These are phyloP conservation scores for Fusarium napiforme DNA, from an alignment of 2,329 filamentous ascomycete genomes.

Conservation along the genomic window DNA sequence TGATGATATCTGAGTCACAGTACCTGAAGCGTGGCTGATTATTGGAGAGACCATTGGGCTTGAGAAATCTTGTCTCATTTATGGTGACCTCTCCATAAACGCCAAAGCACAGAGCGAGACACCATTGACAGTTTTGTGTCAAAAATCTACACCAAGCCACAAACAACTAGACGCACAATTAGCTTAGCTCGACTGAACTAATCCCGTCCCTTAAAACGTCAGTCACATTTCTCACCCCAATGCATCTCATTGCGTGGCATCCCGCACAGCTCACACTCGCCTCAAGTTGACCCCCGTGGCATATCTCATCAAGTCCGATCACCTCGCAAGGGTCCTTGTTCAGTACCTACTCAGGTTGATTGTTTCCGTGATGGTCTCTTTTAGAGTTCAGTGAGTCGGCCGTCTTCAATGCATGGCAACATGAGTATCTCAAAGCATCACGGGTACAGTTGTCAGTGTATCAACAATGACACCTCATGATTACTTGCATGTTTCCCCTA, in stretches of 20 bases:
- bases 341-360: not conserved
- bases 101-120: not conserved
- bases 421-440: not conserved
- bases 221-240: slow-evolving; percentile 15
- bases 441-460: not conserved
- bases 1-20: not conserved
- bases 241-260: slow-evolving; percentile 10
- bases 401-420: not conserved
- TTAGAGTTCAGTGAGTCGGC: slow-evolving; percentile 2
- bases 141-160: slow-evolving; percentile 5
- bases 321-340: slow-evolving; percentile 26
- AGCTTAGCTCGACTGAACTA: not conserved
- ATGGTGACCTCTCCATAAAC: not conserved
- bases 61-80: slow-evolving; percentile 3
- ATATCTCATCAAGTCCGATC: slow-evolving; percentile 33
- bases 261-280: slow-evolving; percentile 29
- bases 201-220: not conserved
- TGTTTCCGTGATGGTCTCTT: slow-evolving; percentile 5
- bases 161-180: slow-evolving; percentile 1
- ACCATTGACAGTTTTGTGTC: not conserved
- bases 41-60: not conserved
- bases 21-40: not conserved
- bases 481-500: slow-evolving; percentile 22
- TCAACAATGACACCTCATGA: slow-evolving; percentile 21
- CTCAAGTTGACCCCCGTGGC: slow-evolving; percentile 18